Conservation (phyloP, 805 yeast species). For the Wickerhamiella sorbophila region DNA sequence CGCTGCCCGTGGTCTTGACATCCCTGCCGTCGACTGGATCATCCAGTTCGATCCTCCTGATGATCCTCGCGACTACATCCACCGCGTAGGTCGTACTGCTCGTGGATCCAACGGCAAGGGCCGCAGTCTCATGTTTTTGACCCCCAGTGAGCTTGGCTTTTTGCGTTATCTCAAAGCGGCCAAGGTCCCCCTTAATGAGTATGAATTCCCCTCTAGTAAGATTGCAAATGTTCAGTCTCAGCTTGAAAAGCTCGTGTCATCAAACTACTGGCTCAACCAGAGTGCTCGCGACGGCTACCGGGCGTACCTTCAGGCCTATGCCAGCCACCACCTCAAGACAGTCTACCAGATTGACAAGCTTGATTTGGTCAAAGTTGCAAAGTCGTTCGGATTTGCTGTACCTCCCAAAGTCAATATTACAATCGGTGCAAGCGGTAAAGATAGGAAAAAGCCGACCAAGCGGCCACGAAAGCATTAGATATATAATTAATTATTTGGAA, state of each 20-base stretch:
- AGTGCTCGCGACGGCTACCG: constrained; percentile 95
- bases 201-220: constrained; percentile 86
- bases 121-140: constrained; percentile 84
- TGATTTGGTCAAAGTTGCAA: constrained; percentile 88
- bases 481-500: background rate
- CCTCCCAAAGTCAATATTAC: constrained; percentile 97
- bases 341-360: constrained; percentile 93
- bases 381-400: constrained; percentile 76
- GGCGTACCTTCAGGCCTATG: constrained; percentile 91
- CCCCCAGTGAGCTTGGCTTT: constrained; percentile 90
- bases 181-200: constrained; percentile 93
- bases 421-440: constrained; percentile 81
- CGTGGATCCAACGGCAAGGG: constrained; percentile 79
- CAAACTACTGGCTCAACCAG: constrained; percentile 87
- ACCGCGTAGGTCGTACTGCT: constrained; percentile 98
- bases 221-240: constrained; percentile 95
- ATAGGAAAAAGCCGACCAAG: constrained; percentile 15
- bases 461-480: background rate
- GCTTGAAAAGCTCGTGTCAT: constrained; percentile 75
- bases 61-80: constrained; percentile 98
- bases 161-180: constrained; percentile 89
- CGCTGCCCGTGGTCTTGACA: constrained; percentile 98
- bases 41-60: constrained; percentile 99
- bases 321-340: constrained; percentile 90
- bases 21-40: constrained; percentile 98